phyloP scores from a whole-genome alignment of 2,329 filamentous ascomycete species.

The Talaromyces atroroseus region DNA sequence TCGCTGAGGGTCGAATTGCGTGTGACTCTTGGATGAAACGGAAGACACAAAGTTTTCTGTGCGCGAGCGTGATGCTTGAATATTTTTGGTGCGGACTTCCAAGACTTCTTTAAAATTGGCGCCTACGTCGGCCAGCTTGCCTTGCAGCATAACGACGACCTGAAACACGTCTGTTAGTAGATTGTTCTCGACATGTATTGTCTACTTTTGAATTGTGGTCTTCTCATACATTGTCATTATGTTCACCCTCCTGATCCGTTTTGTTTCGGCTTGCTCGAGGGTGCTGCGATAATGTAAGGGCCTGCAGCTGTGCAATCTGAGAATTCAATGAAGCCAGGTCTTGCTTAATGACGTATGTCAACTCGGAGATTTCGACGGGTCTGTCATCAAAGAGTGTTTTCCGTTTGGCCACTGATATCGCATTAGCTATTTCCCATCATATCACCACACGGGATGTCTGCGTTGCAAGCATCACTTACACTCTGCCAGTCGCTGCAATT shows the following conservation, averaged over 20 bases:
- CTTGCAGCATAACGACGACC: slow-evolving; percentile 81
- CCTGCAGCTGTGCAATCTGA: slow-evolving; percentile 78
- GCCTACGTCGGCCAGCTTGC: slow-evolving; percentile 84
- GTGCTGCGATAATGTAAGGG: slow-evolving; percentile 70
- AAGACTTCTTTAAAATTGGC: slow-evolving; percentile 97
- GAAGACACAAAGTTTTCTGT: slow-evolving; percentile 96
- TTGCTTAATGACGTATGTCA: slow-evolving; percentile 97
- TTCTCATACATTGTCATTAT: slow-evolving; percentile 77
- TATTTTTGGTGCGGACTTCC: slow-evolving; percentile 94
- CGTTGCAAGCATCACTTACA: slow-evolving; percentile 43
- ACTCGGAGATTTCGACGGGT: slow-evolving; percentile 92
- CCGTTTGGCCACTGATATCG: slow-evolving; percentile 69
- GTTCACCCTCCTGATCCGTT: slow-evolving; percentile 77
- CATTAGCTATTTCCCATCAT: neutral
- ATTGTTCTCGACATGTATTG: neutral
- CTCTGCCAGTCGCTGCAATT: slow-evolving; percentile 87
- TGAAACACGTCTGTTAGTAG: slow-evolving; percentile 14
- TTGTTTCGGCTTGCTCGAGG: slow-evolving; percentile 49
- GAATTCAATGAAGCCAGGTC: slow-evolving; percentile 81
- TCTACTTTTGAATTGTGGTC: neutral
- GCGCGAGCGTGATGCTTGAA: slow-evolving; percentile 83
- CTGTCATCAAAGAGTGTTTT: slow-evolving; percentile 97
- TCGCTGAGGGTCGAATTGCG: slow-evolving; percentile 58
- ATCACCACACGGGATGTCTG: neutral
- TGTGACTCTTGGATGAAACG: slow-evolving; percentile 70